Evolutionary conservation across 1,139 yeast genomes (phyloP), one percentile per base, ranked within the genome.

Genomic region (Taiozyma sp.): DNA sequence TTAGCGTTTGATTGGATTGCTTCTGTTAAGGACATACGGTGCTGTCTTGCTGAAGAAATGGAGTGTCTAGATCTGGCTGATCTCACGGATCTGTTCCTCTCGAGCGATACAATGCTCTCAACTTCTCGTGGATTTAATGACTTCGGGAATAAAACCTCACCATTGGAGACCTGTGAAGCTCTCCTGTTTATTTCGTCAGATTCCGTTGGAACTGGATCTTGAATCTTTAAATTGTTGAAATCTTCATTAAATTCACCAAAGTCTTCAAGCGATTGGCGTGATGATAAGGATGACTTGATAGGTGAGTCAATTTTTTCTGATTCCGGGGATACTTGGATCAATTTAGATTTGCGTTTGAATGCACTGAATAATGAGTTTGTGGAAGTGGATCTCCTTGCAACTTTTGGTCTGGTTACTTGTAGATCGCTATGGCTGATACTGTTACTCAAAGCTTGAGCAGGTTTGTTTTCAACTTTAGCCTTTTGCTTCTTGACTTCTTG

Each of bases 81-180:
- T 56, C 70, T 73, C 68, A 80, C 70, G 3, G 91, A 84, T 56
- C 89, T 72, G 19, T 86, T 79, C 56, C 92, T 75, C 65, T 87
- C 96, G 46, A 87, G 64, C 6, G 89, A 80, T 1, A 84, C 84
- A 54, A 87, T 87, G 47, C 87, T 82, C 58, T 84, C 89, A 16
- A 87, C 88, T 64, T 87, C 96, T 51, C 78, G 81, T 0, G 79
- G 73, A 55, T 77, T 83, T 45, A 87, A 71, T 4, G 81, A 78
- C 62, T 83, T 86, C 0, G 95, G 96, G 65, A 87, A 87, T 43
- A 86, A 68, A 0, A 83, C 80, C 53, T 85, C 92, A 13, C 93
- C 92, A 58, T 44, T 75, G 5, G 66, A 64, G 19, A 62, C 57
- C 49, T 57, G 62, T 9, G 63, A 52, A 40, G 52, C 44, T 23